phyloP scores from a whole-genome alignment of 2,329 filamentous ascomycete species.

The Exophiala oligosperma region DNA sequence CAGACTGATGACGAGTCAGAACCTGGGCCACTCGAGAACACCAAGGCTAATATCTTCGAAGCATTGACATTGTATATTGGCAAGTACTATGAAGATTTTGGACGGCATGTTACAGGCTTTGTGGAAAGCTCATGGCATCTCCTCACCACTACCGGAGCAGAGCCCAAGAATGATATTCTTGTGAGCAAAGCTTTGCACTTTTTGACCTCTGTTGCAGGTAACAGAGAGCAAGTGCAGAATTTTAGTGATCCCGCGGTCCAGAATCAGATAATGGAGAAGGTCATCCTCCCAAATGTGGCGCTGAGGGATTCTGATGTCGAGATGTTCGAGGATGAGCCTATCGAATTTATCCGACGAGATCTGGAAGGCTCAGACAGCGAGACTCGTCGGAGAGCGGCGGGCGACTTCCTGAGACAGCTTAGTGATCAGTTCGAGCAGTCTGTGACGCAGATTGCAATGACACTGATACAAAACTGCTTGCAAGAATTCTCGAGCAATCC shows the following conservation, averaged over 20 bases:
- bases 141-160: constrained; percentile 78
- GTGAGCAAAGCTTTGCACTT: constrained; percentile 96
- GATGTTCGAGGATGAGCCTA: constrained; percentile 96
- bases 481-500: constrained; percentile 68
- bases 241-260: constrained; percentile 83
- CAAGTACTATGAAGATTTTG: constrained; percentile 95
- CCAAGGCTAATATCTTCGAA: constrained; percentile 93
- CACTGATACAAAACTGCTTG: constrained; percentile 85
- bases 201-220: constrained; percentile 81
- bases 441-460: constrained; percentile 83
- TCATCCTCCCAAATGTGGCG: constrained; percentile 89
- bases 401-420: constrained; percentile 87
- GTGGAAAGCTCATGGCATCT: constrained; percentile 89
- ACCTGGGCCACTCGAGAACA: constrained; percentile 77
- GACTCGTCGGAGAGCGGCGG: constrained; percentile 86
- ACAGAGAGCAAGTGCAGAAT: constrained; percentile 72
- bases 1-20: constrained; percentile 88
- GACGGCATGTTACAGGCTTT: constrained; percentile 75
- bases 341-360: constrained; percentile 94
- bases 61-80: constrained; percentile 84
- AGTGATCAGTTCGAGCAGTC: constrained; percentile 83
- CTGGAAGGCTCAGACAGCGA: constrained; percentile 95
- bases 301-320: constrained; percentile 92
- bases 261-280: constrained; percentile 89
- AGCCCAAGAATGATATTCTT: constrained; percentile 91